A percentile compares a stretch with the other conserved stretches of the same genome.
phyloP scores from a whole-genome alignment of 805 yeast species.

The Saccharomycopsis sp. region DNA sequence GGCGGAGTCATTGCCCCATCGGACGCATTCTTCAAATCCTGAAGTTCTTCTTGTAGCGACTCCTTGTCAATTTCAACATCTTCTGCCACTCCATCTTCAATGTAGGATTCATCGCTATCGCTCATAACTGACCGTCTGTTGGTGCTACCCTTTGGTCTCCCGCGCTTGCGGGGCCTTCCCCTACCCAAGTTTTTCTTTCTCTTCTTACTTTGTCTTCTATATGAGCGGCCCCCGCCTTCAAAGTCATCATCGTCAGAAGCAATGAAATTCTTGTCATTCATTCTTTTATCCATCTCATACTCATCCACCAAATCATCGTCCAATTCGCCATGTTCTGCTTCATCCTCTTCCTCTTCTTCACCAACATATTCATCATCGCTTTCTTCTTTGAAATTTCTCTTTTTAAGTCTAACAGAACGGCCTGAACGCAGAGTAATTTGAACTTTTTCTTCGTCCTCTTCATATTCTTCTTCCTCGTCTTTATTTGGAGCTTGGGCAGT shows the following conservation, averaged over 20 bases:
- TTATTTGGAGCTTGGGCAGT: too few species aligned
- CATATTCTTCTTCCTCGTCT: too few species aligned
- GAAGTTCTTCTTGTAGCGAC: conserved; percentile 22
- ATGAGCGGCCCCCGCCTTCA: conserved; percentile 5
- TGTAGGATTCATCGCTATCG: conserved; percentile 25
- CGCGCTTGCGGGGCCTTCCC: conserved; percentile 17
- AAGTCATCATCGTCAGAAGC: conserved; percentile 25
- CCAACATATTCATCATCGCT: conserved; percentile 23
- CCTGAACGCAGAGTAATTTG: too few species aligned
- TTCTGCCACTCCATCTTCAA: conserved; percentile 23
- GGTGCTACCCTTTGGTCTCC: conserved; percentile 19
- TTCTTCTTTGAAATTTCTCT: conserved; percentile 19
- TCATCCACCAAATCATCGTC: conserved; percentile 20
- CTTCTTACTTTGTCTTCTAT: conserved; percentile 16
- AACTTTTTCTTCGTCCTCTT: too few species aligned
- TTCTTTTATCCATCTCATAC: conserved; percentile 21
- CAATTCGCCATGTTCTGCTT: conserved; percentile 27
- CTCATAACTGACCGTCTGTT: conserved; percentile 1
- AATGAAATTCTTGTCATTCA: conserved; percentile 23
- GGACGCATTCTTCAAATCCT: conserved; percentile 23
- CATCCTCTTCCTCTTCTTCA: conserved; percentile 30
- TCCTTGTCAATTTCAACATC: conserved; percentile 24
- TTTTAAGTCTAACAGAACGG: conserved; percentile 8
- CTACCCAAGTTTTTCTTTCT: conserved; percentile 18
- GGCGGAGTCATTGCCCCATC: conserved; percentile 30